phyloP scores from a whole-genome alignment of 2,329 filamentous ascomycete genomes.

The Nemania sp. region DNA sequence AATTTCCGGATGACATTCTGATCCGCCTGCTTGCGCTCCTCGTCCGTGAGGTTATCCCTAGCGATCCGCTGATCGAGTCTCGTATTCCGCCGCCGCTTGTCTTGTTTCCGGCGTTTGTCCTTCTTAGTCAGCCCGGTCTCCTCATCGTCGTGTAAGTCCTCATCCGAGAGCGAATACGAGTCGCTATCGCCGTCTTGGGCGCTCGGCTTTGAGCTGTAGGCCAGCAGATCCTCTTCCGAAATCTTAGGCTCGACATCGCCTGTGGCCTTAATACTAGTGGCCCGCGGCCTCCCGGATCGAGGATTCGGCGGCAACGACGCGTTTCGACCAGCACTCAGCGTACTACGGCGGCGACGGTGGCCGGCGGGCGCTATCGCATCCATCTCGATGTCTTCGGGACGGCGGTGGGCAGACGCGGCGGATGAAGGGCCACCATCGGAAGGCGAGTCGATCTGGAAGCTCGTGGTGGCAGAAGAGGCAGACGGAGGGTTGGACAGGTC shows the following conservation, averaged over 20 bases:
- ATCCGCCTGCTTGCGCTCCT: conserved; percentile 77
- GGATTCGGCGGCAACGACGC: conserved; percentile 27
- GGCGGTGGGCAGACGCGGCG: conserved; percentile 32
- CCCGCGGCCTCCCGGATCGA: conserved; percentile 33
- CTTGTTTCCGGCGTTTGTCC: conserved; percentile 69
- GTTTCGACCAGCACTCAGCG: conserved; percentile 50
- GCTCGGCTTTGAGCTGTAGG: conserved; percentile 33
- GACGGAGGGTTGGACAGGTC: conserved; percentile 39
- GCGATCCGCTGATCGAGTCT: conserved; percentile 71
- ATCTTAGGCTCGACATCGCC: conserved; percentile 50
- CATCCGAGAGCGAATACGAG: conserved; percentile 66
- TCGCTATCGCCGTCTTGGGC: conserved; percentile 50
- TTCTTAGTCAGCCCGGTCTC: conserved; percentile 81
- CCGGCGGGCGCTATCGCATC: conserved; percentile 52
- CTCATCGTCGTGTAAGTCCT: conserved; percentile 81
- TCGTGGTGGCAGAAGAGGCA: conserved; percentile 40
- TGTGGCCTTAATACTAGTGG: conserved; percentile 35
- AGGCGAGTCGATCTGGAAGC: conserved; percentile 40
- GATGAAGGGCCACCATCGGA: conserved; percentile 36
- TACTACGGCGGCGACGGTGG: conserved; percentile 60
- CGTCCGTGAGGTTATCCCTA: conserved; percentile 63
- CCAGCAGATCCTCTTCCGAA: conserved; percentile 46
- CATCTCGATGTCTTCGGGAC: conserved; percentile 57
- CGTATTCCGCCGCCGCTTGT: conserved; percentile 68
- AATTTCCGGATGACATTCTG: conserved; percentile 70